Conservation (phyloP, 768 basidiomycete genomes). For the Rickenella mellea region DNA sequence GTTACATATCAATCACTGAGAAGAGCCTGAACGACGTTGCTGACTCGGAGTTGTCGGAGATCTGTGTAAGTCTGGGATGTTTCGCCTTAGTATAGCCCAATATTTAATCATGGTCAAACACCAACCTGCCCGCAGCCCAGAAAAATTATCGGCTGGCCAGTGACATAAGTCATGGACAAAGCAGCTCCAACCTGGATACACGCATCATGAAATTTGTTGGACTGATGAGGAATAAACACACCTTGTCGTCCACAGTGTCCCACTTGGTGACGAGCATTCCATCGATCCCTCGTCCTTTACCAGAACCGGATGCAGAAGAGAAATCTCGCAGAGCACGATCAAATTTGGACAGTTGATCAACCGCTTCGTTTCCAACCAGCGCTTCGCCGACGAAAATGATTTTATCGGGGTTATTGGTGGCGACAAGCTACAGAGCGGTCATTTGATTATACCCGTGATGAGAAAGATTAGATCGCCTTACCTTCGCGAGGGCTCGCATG, state of each 20-base stretch:
- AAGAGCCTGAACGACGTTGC: conserved; percentile 89
- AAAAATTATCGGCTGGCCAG: conserved; percentile 96
- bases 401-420: conserved; percentile 93
- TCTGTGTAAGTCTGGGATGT: conserved; percentile 84
- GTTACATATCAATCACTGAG: too few relatives aligned
- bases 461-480: conserved; percentile 16
- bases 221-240: conserved; percentile 20
- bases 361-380: conserved; percentile 95
- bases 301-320: conserved; percentile 51
- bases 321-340: conserved; percentile 92
- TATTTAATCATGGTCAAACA: conserved; percentile 3
- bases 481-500: conserved; percentile 98
- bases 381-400: conserved; percentile 98
- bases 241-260: conserved; percentile 98
- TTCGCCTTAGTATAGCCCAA: conserved; percentile 4
- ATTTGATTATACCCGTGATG: neutral
- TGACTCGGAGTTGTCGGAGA: conserved; percentile 80
- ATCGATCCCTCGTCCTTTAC: conserved; percentile 86
- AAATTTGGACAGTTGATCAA: conserved; percentile 95
- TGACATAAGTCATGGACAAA: conserved; percentile 97
- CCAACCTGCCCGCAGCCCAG: conserved; percentile 94
- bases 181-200: conserved; percentile 86
- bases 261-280: conserved; percentile 99
- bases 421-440: conserved; percentile 53
- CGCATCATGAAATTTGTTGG: neutral